Conservation (phyloP, 257 asterid genomes). For the Nicotiana tomentosiformis region DNA sequence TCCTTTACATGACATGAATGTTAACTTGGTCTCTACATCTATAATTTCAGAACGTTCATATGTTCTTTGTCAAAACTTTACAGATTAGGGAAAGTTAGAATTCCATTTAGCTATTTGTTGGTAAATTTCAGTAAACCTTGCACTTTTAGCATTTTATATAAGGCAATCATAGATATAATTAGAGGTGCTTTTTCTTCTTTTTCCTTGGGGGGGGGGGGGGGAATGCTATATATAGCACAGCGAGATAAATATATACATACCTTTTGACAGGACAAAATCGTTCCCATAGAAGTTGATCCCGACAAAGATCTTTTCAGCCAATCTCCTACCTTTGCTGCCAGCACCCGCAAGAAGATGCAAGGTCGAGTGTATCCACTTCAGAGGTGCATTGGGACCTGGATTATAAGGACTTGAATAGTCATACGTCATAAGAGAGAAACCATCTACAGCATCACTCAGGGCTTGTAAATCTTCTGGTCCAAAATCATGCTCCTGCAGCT, state of each 20-base stretch:
- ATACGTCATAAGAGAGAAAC: conserved; percentile 94
- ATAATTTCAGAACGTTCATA: not conserved
- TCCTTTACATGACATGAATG: not conserved
- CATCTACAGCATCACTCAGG: conserved; percentile 62
- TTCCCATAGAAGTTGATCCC: conserved; percentile 93
- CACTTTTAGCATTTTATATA: not conserved
- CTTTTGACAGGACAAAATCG: conserved; percentile 73
- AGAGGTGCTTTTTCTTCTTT: not conserved
- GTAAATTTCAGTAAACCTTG: not conserved
- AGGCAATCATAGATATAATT: not conserved
- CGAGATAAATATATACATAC: conserved; percentile 27
- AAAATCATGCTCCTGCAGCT: conserved; percentile 65
- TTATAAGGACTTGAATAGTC: conserved; percentile 92
- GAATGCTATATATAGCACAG: not conserved
- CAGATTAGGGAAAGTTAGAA: not conserved
- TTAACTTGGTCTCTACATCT: not conserved
- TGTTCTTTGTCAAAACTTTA: not conserved
- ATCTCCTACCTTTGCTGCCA: conserved; percentile 17
- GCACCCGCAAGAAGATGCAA: conserved; percentile 55
- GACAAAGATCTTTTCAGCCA: conserved; percentile 55
- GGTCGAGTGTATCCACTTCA: conserved; percentile 71
- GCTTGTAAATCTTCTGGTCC: conserved; percentile 70
- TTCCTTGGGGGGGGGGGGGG: not conserved
- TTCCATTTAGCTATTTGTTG: not conserved
- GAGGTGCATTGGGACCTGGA: conserved; percentile 98